A percentile compares a stretch with the other conserved stretches of the same genome.
These are phyloP conservation scores for Didymosphaeria variabile DNA, from an alignment of 2,329 filamentous ascomycete species.

Conservation along the genomic window DNA sequence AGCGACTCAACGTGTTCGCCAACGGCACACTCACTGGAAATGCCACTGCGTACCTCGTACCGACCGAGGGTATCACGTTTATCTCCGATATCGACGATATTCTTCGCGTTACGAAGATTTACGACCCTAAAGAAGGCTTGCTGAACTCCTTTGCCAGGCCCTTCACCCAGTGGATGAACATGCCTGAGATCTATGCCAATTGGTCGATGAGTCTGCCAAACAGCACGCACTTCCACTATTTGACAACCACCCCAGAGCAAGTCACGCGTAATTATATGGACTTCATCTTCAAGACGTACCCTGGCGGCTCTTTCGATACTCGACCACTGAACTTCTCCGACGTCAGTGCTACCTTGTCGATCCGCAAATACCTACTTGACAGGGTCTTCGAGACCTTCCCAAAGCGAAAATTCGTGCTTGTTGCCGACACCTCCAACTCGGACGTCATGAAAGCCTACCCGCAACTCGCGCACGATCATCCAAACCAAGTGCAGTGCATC, in stretches of 20 bases:
- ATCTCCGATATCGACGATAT: conserved; percentile 84
- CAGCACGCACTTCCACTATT: conserved; percentile 77
- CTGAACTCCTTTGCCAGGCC: conserved; percentile 78
- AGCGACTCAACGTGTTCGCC: conserved; percentile 74
- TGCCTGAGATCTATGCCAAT: conserved; percentile 80
- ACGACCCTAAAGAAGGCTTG: conserved; percentile 75
- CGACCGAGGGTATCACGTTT: conserved; percentile 73
- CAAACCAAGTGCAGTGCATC: conserved; percentile 79
- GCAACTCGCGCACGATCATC: conserved; percentile 70
- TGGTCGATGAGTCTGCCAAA: conserved; percentile 73
- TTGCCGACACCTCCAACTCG: conserved; percentile 79
- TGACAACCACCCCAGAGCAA: conserved; percentile 83
- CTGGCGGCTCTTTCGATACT: conserved; percentile 79
- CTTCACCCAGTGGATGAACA: conserved; percentile 78
- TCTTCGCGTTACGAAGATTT: conserved; percentile 82
- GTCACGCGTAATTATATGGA: conserved; percentile 81
- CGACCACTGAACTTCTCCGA: conserved; percentile 80
- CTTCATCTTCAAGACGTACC: conserved; percentile 80
- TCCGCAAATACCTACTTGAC: conserved; percentile 74
- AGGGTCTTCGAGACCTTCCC: conserved; percentile 81
- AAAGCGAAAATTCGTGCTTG: conserved; percentile 75
- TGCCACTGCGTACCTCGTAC: conserved; percentile 79
- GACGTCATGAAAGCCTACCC: conserved; percentile 76
- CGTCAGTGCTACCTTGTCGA: conserved; percentile 73
- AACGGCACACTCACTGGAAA: conserved; percentile 74